Evolutionary conservation across 1,284 basidiomycete species (phyloP).

Genomic region (Trametes sp.): DNA sequence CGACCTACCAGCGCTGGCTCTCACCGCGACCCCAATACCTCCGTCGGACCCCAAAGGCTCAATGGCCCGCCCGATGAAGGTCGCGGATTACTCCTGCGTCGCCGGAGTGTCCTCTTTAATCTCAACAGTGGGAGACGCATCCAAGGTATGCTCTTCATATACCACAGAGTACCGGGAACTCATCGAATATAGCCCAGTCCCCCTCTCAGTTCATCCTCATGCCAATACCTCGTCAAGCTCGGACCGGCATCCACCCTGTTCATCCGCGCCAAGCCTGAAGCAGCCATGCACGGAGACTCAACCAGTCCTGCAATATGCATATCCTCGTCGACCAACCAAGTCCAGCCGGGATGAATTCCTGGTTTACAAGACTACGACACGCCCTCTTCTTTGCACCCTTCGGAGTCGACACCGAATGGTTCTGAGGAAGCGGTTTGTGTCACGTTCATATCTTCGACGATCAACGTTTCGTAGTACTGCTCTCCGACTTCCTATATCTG

Average conservation of each 20-base stretch:
- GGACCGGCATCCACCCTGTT: neutral
- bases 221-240: neutral
- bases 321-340: neutral
- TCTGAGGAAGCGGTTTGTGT: neutral
- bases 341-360: slow-evolving; percentile 4
- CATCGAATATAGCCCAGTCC: neutral
- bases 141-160: neutral
- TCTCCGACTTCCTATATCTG: neutral
- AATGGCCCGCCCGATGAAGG: slow-evolving; percentile 5
- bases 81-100: neutral
- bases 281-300: neutral
- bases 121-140: neutral
- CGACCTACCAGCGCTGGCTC: no score
- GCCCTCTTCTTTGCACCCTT: neutral
- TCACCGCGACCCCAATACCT: no score
- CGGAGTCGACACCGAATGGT: neutral
- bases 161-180: no score
- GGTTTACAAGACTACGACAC: slow-evolving; percentile 2
- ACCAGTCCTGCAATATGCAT: neutral
- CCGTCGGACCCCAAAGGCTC: slow-evolving; percentile 8
- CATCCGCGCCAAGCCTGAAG: neutral
- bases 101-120: neutral
- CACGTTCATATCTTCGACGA: neutral
- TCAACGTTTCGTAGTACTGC: neutral
- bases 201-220: neutral